Evolutionary conservation across 2,329 filamentous ascomycete genomes (phyloP), one percentile per base, ranked within the genome.

Genomic region (Aspergillus brasiliensis): DNA sequence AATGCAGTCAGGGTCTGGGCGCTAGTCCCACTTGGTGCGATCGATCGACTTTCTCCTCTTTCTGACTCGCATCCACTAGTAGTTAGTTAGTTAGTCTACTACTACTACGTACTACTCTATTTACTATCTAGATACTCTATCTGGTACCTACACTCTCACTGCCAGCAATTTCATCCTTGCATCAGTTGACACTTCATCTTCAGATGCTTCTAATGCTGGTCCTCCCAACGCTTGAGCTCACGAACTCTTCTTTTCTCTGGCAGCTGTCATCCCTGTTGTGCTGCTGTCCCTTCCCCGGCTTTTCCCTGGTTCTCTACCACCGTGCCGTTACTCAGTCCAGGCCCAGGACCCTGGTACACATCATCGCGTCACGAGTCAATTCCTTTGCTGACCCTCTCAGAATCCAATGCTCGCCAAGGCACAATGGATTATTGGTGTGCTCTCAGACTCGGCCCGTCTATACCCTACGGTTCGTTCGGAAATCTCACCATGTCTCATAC

Each of bases 401-500:
- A 37, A 48, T 25, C 10, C 34, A 47, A 27, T 15, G 28, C 51
- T 42, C 31, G 31, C 51, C 31, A 52, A 59, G 51, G 37, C 31
- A 51, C 34, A 42, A 31, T 51, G 42, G 38, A 51, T 61, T 42
- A 40, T 28, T 62, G 56, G 21, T 55, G 42, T 27, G 38, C 25
- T 37, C 44, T 37, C 52, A 40, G 23, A 51, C 51, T 54, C 51
- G 27, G 51, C 47, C 56, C 57, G 56, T 59, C 59, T 44, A 21
- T 25, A 46, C 31, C 38, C 47, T 57, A 59, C 56, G 48, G 56
- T 61, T 56, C 31, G 15, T 27, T 47, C 49, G 38, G 62, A 62
- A 61, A 61, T 58, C 38, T 34, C 25, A 48, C 51, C 53, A 59
- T 55, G 52, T 70, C 63, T 63, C 52, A 61, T 66, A 65, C 63